phyloP scores from a whole-genome alignment of 176 grass and related monocot genomes.

The Pontederia paniculata region DNA sequence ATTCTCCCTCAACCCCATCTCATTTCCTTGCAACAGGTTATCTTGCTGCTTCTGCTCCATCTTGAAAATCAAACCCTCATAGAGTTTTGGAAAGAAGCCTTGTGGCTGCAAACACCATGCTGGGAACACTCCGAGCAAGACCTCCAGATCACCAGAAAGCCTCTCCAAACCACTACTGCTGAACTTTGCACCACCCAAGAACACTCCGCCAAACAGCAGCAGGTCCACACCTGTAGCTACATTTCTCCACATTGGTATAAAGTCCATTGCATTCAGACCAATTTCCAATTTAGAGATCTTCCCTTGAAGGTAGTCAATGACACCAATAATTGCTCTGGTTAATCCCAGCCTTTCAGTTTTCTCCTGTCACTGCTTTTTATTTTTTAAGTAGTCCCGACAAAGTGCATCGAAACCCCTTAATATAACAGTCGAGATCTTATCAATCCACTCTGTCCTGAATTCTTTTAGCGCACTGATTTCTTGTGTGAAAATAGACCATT shows the following conservation, averaged over 20 bases:
- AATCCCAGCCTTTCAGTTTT: conserved; percentile 40
- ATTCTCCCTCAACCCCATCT: conserved; percentile 35
- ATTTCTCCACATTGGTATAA: conserved; percentile 56
- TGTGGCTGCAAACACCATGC: conserved; percentile 89
- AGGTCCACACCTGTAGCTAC: conserved; percentile 57
- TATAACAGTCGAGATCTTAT: conserved; percentile 72
- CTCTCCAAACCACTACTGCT: conserved; percentile 43
- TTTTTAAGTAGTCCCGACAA: conserved; percentile 69
- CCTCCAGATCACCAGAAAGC: conserved; percentile 42
- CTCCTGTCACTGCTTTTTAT: conserved; percentile 71
- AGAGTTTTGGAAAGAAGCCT: conserved; percentile 64
- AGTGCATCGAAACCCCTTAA: conserved; percentile 67
- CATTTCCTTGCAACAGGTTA: conserved; percentile 22
- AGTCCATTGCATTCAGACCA: conserved; percentile 46
- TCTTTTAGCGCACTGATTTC: conserved; percentile 42
- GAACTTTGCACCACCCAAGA: conserved; percentile 41
- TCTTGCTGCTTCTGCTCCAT: conserved; percentile 37
- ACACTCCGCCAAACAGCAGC: conserved; percentile 52
- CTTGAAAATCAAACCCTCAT: conserved; percentile 45
- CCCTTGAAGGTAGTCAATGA: conserved; percentile 63
- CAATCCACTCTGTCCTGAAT: conserved; percentile 73
- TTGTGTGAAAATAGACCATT: conserved; percentile 47
- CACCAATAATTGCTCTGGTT: conserved; percentile 47
- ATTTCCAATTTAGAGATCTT: conserved; percentile 58
- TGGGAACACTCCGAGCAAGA: conserved; percentile 54